phyloP scores from a whole-genome alignment of 2,329 filamentous ascomycete species.

The Trichophyton verrucosum region DNA sequence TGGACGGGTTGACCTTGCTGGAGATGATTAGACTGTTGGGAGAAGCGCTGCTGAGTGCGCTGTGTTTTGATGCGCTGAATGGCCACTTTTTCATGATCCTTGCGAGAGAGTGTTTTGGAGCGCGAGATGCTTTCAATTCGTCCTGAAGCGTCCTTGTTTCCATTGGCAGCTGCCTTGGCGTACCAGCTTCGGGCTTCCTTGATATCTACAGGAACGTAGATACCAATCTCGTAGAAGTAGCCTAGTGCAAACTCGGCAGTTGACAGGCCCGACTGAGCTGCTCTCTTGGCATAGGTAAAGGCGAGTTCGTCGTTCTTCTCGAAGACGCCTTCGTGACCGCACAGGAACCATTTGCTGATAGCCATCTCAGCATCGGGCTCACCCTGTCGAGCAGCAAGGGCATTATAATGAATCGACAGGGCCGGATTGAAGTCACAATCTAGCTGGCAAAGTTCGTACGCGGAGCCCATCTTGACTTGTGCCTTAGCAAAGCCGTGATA shows the following conservation, averaged over 20 bases:
- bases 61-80: conserved; percentile 76
- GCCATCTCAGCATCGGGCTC: conserved; percentile 90
- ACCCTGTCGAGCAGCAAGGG: conserved; percentile 79
- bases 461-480: conserved; percentile 92
- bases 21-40: conserved; percentile 10
- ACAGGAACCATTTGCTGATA: conserved; percentile 97
- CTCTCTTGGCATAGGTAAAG: conserved; percentile 79
- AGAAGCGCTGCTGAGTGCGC: conserved; percentile 38
- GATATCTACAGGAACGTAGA: conserved; percentile 73
- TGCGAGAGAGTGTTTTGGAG: conserved; percentile 72
- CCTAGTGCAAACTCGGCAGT: conserved; percentile 95
- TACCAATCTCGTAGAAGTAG: conserved; percentile 95
- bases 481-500: conserved; percentile 93
- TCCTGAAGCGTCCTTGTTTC: conserved; percentile 75
- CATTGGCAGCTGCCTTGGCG: conserved; percentile 71
- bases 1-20: conserved; percentile 31
- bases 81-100: conserved; percentile 85
- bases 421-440: conserved; percentile 91
- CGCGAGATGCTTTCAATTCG: conserved; percentile 75
- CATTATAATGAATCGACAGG: conserved; percentile 89
- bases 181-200: conserved; percentile 83
- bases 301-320: conserved; percentile 92
- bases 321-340: conserved; percentile 83
- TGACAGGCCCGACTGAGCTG: conserved; percentile 65
- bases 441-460: conserved; percentile 86